Base-by-base conservation (phyloP, 306 rosid species). In the Herpetospermum pedunculosum region DNA sequence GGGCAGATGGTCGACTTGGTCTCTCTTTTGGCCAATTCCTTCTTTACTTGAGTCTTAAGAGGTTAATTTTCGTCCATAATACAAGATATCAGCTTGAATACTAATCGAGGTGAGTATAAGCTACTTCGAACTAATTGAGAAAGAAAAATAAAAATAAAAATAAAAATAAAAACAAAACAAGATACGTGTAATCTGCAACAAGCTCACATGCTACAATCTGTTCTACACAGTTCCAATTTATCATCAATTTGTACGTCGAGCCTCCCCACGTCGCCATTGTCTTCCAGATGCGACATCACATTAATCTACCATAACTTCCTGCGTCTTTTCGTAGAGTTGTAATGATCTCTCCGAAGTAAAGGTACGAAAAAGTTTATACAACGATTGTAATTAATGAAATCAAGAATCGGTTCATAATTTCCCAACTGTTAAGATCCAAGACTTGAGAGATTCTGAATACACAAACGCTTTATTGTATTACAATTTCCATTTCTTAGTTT, bases 161-260 rank as follows among this genome's bases (percentile, higher is more conserved):
- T n/a, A n/a, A n/a, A n/a, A n/a, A n/a, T n/a, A n/a, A n/a, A n/a
- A n/a, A n/a, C n/a, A n/a, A n/a, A n/a, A n/a, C n/a, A n/a, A n/a
- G n/a, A n/a, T n/a, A n/a, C n/a, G n/a, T n/a, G n/a, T n/a, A n/a
- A n/a, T n/a, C n/a, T n/a, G 38, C 23, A 26, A 28, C 74, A 70
- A 70, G 6, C 53, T 46, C 57, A 70, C 74, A 70, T 70, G 73
- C 54, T 1, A 43, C 7, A 43, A 68, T 68, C 53, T 68, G 52
- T 23, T 41, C 9, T 13, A 14, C n/a, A 41, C 54, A 43, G 73
- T 68, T 44, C 25, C 11, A 68, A 68, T 68, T 68, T 26, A 68
- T 68, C 54, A 43, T 26, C 53, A 25, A 41, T 68, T 3, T 68
- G 73, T 41, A 68, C 54, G 54, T 43, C 8, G 32, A 12, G 2